phyloP scores from a whole-genome alignment of 768 basidiomycete species.

The Scleroderma citrinum region DNA sequence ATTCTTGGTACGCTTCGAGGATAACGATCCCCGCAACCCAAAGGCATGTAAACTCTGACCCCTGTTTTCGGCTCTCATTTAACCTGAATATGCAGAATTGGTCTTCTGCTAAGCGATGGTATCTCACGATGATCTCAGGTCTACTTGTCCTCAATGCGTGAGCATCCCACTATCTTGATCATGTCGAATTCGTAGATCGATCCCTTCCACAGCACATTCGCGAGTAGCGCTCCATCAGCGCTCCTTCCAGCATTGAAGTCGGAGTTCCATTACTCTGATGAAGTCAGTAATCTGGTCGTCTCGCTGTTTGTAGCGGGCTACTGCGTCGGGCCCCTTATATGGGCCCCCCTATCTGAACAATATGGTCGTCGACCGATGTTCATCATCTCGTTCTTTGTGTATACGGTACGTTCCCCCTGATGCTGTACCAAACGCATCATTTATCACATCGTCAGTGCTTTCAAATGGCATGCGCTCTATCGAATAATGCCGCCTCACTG shows the following conservation, averaged over 20 bases:
- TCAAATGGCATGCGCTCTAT: conserved; percentile 57
- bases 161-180: conserved; percentile 14
- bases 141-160: conserved; percentile 52
- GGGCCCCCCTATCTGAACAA: conserved; percentile 50
- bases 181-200: neutral
- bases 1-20: conserved; percentile 26
- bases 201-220: conserved; percentile 43
- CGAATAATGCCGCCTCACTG: conserved; percentile 56
- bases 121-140: conserved; percentile 43
- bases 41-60: conserved; percentile 30
- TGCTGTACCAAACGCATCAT: neutral
- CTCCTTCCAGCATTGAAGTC: conserved; percentile 39
- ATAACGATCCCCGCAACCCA: conserved; percentile 41
- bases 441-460: conserved; percentile 37
- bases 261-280: conserved; percentile 44
- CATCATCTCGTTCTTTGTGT: conserved; percentile 49
- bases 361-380: conserved; percentile 59
- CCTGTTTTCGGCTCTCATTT: neutral
- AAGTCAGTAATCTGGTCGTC: conserved; percentile 49
- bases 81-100: conserved; percentile 37
- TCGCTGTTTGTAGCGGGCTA: conserved; percentile 68
- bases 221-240: conserved; percentile 54
- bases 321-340: conserved; percentile 55
- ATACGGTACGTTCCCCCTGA: conserved; percentile 34
- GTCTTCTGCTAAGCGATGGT: conserved; percentile 42